Evolutionary conservation across 495 filamentous ascomycete species (phyloP).

Genomic region (Penicillium daleae): DNA sequence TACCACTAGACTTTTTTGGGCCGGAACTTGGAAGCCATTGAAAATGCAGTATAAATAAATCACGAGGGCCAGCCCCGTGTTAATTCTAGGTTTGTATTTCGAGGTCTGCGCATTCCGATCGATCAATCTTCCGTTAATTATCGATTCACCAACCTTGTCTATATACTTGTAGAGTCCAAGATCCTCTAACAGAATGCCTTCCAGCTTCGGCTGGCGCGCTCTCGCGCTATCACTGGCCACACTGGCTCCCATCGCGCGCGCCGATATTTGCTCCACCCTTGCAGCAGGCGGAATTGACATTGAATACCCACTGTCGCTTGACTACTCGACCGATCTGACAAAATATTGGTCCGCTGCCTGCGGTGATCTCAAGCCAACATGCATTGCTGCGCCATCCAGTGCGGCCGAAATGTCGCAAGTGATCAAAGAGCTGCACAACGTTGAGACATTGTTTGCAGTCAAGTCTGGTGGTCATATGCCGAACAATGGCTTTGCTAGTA

Average conservation of each 20-base stretch:
- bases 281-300: conserved; percentile 34
- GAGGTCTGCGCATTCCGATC: neutral
- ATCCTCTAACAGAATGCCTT: conserved; percentile 20
- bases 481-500: conserved; percentile 49
- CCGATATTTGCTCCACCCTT: conserved; percentile 44
- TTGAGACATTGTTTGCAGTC: conserved; percentile 43
- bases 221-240: conserved; percentile 26
- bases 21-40: no score
- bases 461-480: conserved; percentile 52
- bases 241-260: conserved; percentile 26
- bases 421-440: conserved; percentile 41
- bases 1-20: conserved; percentile 14
- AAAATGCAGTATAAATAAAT: conserved; percentile 9
- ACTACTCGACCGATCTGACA: conserved; percentile 32
- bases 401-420: conserved; percentile 42
- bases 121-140: neutral
- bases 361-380: conserved; percentile 44
- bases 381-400: conserved; percentile 44
- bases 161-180: neutral
- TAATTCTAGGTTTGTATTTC: neutral
- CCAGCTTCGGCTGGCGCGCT: conserved; percentile 26
- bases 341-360: conserved; percentile 49
- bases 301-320: conserved; percentile 32
- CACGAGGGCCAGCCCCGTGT: neutral
- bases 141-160: neutral